Base-by-base conservation (phyloP, 2,329 filamentous ascomycete species). In the Phaeosphaeriaceae sp. region DNA sequence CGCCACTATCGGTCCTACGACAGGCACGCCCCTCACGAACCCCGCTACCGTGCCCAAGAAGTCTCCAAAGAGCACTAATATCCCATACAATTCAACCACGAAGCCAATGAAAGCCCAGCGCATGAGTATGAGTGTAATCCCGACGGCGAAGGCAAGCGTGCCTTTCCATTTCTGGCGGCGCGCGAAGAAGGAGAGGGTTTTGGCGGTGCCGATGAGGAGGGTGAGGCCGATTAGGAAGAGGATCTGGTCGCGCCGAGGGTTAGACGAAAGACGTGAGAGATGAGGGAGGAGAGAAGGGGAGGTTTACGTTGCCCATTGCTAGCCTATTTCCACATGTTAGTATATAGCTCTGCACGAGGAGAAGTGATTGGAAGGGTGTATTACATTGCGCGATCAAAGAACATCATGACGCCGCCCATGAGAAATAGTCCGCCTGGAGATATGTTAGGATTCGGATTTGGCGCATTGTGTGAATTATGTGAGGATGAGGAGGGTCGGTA, bases 141-240 rank as follows among this genome's bases (percentile, higher is more conserved):
- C 95, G 3, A 83, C 82, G 70, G 91, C 89, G 81, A 99, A 99
- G 17, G 93, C 93, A 4, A 89, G 89, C 0, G 92, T 97, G 64
- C 95, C 95, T 75, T 93, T 93, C 71, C 92, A 87, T 80, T 99
- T 99, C 76, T 97, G 92, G 69, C 89, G 89, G 61, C 95, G 90
- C 51, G 93, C 91, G 83, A 99, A 99, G 88, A 99, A 99, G 76
- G 91, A 84, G 63, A 94, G 83, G 0, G 95, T 98, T 77, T 97
- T 97, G 78, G 91, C 86, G 22, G 92, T 86, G 45, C 95, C 95
- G 80, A 99, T 97, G 71, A 98, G 96, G 58, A 98, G 90, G 27
- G 93, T 96, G 24, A 99, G 88, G 77, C 95, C 95, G 81, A 97
- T 92, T 54, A 99, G 88, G 85, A 99, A 98, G 78, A 99, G 92